phyloP scores from a whole-genome alignment of 2,329 filamentous ascomycete species.

The Plectosphaerella plurivora region DNA sequence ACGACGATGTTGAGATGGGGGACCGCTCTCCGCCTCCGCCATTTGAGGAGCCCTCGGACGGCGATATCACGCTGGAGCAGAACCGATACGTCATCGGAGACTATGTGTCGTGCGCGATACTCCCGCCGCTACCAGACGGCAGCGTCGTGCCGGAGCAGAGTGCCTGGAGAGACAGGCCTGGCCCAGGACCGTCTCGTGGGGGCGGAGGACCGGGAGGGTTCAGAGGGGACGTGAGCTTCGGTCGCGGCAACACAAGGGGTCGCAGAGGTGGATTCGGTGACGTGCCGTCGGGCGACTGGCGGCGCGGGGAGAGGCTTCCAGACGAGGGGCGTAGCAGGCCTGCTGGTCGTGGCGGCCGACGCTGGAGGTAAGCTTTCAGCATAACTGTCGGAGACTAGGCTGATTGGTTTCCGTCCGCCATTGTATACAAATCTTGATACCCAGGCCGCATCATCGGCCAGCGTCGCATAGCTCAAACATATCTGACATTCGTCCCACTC shows the following conservation, averaged over 20 bases:
- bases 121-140: constrained; percentile 71
- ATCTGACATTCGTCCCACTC: no score
- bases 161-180: constrained; percentile 37
- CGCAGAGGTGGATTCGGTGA: constrained; percentile 19
- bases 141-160: constrained; percentile 62
- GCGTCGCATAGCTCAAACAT: no score
- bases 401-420: not conserved
- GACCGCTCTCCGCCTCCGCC: constrained; percentile 11
- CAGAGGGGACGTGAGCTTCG: not conserved
- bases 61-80: constrained; percentile 70
- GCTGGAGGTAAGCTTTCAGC: constrained; percentile 33
- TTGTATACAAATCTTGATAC: not conserved
- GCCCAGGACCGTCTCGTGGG: constrained; percentile 20
- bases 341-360: constrained; percentile 13
- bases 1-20: constrained; percentile 29
- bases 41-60: constrained; percentile 35
- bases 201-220: constrained; percentile 5
- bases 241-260: constrained; percentile 21
- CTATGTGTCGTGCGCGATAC: constrained; percentile 77
- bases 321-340: constrained; percentile 31
- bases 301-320: constrained; percentile 59
- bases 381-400: no score
- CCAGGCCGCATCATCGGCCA: not conserved
- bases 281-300: constrained; percentile 57
- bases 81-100: constrained; percentile 84